phyloP scores from a whole-genome alignment of 371 early-diverging fungal species.

The Haplosporangium sp. region DNA sequence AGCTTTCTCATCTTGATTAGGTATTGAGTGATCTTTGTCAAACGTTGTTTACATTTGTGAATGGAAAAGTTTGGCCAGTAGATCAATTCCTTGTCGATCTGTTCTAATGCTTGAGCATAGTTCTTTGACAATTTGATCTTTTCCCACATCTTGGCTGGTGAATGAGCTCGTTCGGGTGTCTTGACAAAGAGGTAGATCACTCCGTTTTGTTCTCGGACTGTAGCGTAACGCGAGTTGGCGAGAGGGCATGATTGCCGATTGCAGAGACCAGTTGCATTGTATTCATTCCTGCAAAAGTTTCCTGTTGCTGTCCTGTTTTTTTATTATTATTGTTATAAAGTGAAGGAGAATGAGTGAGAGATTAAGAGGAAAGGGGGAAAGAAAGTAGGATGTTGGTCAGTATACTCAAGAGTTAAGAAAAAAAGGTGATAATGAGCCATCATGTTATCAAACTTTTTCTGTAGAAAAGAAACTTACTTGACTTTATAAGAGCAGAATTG shows the following conservation, averaged over 20 bases:
- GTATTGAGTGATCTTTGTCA: constrained; percentile 98
- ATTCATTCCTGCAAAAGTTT: constrained; percentile 97
- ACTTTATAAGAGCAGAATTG: constrained; percentile 97
- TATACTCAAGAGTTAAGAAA: not conserved
- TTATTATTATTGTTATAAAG: not conserved
- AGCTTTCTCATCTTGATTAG: constrained; percentile 95
- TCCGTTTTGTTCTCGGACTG: constrained; percentile 94
- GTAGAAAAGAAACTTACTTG: constrained; percentile 71
- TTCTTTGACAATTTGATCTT: constrained; percentile 92
- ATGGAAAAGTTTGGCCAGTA: constrained; percentile 94
- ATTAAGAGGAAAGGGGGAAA: not conserved
- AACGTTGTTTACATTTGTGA: constrained; percentile 98
- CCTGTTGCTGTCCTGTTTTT: constrained; percentile 78
- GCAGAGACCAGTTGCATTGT: constrained; percentile 99
- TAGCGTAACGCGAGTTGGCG: constrained; percentile 99
- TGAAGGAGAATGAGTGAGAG: not conserved
- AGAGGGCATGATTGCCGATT: constrained; percentile 97
- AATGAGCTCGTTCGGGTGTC: constrained; percentile 97
- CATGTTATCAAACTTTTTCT: no score
- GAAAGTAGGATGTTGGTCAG: not conserved
- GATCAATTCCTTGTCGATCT: constrained; percentile 94
- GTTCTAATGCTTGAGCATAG: constrained; percentile 92
- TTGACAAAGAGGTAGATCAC: constrained; percentile 94
- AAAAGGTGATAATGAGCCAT: no score
- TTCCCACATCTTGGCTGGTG: constrained; percentile 97